Evolutionary conservation across 306 rosid genomes (phyloP).

Genomic region (Luffa acutangula): DNA sequence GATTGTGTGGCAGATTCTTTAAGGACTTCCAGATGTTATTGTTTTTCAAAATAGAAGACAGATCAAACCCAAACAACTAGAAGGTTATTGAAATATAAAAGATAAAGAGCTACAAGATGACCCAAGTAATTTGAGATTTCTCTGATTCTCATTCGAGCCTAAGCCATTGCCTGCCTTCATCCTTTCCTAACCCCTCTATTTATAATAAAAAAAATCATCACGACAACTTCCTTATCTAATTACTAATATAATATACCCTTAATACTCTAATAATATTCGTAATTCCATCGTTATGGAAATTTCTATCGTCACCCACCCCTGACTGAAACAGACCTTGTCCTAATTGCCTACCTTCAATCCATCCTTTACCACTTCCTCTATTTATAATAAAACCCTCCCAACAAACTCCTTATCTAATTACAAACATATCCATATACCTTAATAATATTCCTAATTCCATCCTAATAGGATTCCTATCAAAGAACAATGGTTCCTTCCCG

Average conservation of each 20-base stretch:
- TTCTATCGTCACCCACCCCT: background rate
- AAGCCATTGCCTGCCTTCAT: background rate
- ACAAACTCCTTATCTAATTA: background rate
- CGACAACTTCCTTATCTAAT: background rate
- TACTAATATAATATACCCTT: background rate
- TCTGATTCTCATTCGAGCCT: background rate
- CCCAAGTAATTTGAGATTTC: background rate
- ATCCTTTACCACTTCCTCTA: background rate
- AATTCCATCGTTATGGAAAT: background rate
- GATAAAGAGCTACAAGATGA: background rate
- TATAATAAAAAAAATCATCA: background rate
- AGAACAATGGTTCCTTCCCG: background rate
- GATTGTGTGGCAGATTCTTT: background rate
- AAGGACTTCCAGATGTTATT: background rate
- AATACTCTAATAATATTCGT: background rate
- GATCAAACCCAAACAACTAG: background rate
- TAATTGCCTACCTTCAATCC: background rate
- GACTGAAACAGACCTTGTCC: too few species aligned
- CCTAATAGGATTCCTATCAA: background rate
- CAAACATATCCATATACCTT: background rate
- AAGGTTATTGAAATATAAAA: background rate
- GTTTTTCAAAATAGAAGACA: background rate
- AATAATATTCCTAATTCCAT: background rate
- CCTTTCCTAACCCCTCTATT: background rate
- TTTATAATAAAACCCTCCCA: background rate